Base-by-base conservation (phyloP, 129 eudicot genomes). In the Arctium lappa region DNA sequence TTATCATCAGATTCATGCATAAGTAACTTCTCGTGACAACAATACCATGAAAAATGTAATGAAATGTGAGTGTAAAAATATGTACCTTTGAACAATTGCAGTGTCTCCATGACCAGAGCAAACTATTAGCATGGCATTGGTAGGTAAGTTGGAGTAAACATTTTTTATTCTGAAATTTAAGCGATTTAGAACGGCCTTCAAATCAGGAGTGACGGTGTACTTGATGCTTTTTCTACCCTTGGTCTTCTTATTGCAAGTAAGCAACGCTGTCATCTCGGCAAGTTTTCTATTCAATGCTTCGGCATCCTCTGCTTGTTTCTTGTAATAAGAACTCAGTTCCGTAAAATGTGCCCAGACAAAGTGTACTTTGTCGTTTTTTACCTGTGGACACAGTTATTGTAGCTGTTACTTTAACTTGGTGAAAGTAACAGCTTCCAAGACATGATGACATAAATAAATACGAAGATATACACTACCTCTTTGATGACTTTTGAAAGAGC, bases 71-170 rank as follows among this genome's bases (percentile, higher is more conserved):
- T 27, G n/a, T 13, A 18, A 48, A 68, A 78, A 18, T 15, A 74
- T 71, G 79, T 89, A 93, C 99, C 97, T 93, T 2, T 89, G 97
- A 56, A 96, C 94, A 11, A 90, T 80, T 82, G 96, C 93, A 69
- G 97, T 93, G 86, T 96, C 97, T 77, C 99, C 99, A 76, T 96
- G 98, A 79, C 98, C 99, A 0, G 99, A 90, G 90, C 97, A 96
- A 42, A 96, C 80, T 69, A 96, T 88, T 65, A 96, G 89, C 99
- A 96, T 96, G 50, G 94, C 86, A 83, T 96, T 96, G 16, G 38
- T 34, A 16, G 97, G 99, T 83, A 96, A 91, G 79, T 82, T 83
- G 69, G 95, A 78, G 60, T 90, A 88, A 56, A 93, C 33, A 72
- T 79, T 79, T 83, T 83, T 86, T 66, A 96, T 85, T 84, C 92